Percentiles rank a stretch among this genome's conserved stretches.
Conservation (phyloP, 1,139 yeast species). For the Debaryomyces psychrophilus region DNA sequence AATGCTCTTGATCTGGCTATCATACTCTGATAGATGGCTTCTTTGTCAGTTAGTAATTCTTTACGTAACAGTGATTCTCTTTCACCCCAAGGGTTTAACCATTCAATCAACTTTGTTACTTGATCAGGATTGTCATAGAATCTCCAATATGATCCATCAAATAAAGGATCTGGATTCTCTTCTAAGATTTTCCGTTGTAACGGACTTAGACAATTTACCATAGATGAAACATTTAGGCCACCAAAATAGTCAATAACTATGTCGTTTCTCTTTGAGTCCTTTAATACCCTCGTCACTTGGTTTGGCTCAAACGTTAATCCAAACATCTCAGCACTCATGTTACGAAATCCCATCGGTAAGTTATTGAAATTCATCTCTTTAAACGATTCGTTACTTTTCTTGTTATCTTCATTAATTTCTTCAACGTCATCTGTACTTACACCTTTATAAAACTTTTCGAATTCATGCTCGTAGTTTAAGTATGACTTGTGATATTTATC, state of each 20-base stretch:
- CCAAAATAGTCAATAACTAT: conserved; percentile 49
- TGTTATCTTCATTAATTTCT: neutral
- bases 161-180: conserved; percentile 60
- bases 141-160: conserved; percentile 65
- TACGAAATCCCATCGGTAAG: conserved; percentile 23
- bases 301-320: conserved; percentile 17
- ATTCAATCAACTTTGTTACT: conserved; percentile 55
- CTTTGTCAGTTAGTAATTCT: conserved; percentile 59
- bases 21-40: conserved; percentile 59
- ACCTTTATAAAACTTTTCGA: conserved; percentile 9
- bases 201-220: conserved; percentile 38
- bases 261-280: conserved; percentile 12
- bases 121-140: conserved; percentile 66
- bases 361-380: conserved; percentile 20
- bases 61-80: conserved; percentile 71
- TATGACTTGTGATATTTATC: conserved; percentile 16
- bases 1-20: conserved; percentile 60
- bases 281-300: neutral
- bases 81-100: conserved; percentile 78
- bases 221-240: conserved; percentile 28
- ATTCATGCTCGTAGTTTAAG: conserved; percentile 11
- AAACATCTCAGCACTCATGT: conserved; percentile 22
- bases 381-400: neutral
- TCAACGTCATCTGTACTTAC: neutral
- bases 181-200: conserved; percentile 68